Percentiles rank a stretch among this genome's conserved stretches.
Conservation (phyloP, 148 eudicot genomes). For the Hydrangea macrophylla region DNA sequence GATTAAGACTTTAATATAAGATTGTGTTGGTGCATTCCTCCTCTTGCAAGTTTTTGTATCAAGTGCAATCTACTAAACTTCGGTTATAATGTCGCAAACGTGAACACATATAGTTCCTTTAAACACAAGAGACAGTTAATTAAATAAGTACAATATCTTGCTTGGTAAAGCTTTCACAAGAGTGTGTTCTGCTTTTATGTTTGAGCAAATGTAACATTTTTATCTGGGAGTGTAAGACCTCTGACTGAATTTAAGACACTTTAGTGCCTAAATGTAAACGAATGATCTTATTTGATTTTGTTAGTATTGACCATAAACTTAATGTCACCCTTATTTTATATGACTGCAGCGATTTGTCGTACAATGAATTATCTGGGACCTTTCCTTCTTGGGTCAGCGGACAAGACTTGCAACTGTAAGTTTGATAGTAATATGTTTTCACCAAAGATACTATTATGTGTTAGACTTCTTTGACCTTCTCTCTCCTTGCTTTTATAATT, state of each 20-base stretch:
- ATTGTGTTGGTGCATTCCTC: too few relatives aligned
- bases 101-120: background rate
- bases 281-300: background rate
- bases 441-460: background rate
- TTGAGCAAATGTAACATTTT: background rate
- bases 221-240: background rate
- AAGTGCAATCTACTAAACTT: background rate
- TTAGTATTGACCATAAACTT: background rate
- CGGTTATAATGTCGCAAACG: background rate
- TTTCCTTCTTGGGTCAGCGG: conserved; percentile 73
- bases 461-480: background rate
- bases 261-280: too few relatives aligned
- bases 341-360: conserved; percentile 88
- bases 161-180: background rate
- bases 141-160: background rate
- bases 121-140: background rate
- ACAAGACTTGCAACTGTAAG: conserved; percentile 63
- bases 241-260: background rate
- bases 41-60: too few relatives aligned
- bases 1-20: too few relatives aligned
- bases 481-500: background rate
- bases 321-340: conserved; percentile 12
- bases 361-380: conserved; percentile 73
- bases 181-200: background rate
- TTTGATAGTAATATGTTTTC: background rate